These are phyloP conservation scores for Brettanomyces nanus DNA, from an alignment of 805 yeast species.

Conservation along the genomic window DNA sequence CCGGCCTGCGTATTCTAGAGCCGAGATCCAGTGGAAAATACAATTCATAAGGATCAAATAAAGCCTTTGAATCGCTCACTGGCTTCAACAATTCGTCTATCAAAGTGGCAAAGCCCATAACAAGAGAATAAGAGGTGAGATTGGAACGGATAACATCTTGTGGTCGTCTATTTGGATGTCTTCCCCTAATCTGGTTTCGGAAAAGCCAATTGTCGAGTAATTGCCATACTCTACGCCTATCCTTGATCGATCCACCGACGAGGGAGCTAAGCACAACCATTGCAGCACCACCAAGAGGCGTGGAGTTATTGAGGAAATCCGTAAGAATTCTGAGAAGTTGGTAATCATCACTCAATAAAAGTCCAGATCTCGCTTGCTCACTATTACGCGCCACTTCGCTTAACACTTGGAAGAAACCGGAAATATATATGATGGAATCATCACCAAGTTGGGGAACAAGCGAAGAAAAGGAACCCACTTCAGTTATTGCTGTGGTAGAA, in stretches of 20 bases:
- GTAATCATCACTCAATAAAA: conserved; percentile 25
- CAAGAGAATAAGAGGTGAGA: conserved; percentile 4
- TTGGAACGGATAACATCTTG: conserved; percentile 27
- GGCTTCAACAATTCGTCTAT: conserved; percentile 31
- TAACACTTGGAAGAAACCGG: conserved; percentile 66
- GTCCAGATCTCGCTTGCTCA: conserved; percentile 23
- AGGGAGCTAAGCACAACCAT: conserved; percentile 52
- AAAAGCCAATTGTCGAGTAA: conserved; percentile 65
- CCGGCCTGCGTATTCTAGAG: conserved; percentile 46
- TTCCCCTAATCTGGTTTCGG: conserved; percentile 15
- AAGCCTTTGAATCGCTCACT: conserved; percentile 20
- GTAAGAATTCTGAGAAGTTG: conserved; percentile 21
- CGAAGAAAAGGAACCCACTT: background rate
- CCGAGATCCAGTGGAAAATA: conserved; percentile 64
- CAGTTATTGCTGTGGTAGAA: background rate
- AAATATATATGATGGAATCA: conserved; percentile 66
- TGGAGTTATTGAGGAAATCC: conserved; percentile 20
- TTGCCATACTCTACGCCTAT: conserved; percentile 55
- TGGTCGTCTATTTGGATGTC: conserved; percentile 18
- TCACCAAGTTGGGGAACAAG: conserved; percentile 58
- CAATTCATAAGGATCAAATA: conserved; percentile 32
- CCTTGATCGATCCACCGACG: conserved; percentile 34
- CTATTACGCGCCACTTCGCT: conserved; percentile 41
- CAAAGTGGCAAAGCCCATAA: conserved; percentile 51
- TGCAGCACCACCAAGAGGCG: conserved; percentile 37